phyloP scores from a whole-genome alignment of 805 yeast species.

The Starmerella bombicola region DNA sequence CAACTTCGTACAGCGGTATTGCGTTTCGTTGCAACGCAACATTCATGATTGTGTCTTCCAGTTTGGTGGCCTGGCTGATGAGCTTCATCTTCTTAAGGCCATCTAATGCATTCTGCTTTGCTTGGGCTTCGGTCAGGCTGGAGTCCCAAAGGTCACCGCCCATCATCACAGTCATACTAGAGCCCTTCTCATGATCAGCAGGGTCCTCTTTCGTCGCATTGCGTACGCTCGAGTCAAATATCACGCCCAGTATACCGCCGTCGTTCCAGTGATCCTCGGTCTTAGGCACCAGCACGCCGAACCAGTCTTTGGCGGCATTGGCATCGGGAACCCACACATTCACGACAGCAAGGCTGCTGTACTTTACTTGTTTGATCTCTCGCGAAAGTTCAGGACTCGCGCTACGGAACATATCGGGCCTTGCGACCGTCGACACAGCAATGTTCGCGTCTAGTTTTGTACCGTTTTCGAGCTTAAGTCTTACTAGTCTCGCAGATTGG shows the following conservation, averaged over 20 bases:
- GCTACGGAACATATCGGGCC: slow-evolving; percentile 12
- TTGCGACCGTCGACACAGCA: slow-evolving; percentile 18
- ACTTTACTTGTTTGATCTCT: slow-evolving; percentile 35
- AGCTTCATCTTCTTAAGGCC: slow-evolving; percentile 33
- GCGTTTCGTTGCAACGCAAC: slow-evolving; percentile 40
- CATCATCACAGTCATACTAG: slow-evolving; percentile 77
- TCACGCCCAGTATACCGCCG: slow-evolving; percentile 64
- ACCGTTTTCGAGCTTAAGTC: slow-evolving; percentile 1
- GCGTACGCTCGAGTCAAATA: slow-evolving; percentile 80
- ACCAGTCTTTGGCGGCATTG: slow-evolving; percentile 41
- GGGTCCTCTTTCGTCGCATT: slow-evolving; percentile 29
- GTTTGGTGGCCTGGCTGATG: slow-evolving; percentile 19
- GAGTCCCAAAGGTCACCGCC: slow-evolving; percentile 58
- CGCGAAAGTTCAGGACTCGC: slow-evolving; percentile 9
- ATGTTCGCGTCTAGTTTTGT: slow-evolving; percentile 7
- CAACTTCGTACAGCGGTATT: slow-evolving; percentile 70
- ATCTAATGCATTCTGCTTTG: slow-evolving; percentile 27
- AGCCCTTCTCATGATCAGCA: slow-evolving; percentile 31
- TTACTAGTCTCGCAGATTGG: slow-evolving; percentile 5
- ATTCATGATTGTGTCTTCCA: slow-evolving; percentile 21
- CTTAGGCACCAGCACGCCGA: slow-evolving; percentile 79
- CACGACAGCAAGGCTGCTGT: slow-evolving; percentile 46
- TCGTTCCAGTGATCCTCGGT: slow-evolving; percentile 35
- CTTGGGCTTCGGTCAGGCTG: slow-evolving; percentile 22
- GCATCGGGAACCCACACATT: slow-evolving; percentile 48